These are phyloP conservation scores for Pseudogymnoascus sp. DNA, from an alignment of 2,329 filamentous ascomycete genomes.

Conservation along the genomic window DNA sequence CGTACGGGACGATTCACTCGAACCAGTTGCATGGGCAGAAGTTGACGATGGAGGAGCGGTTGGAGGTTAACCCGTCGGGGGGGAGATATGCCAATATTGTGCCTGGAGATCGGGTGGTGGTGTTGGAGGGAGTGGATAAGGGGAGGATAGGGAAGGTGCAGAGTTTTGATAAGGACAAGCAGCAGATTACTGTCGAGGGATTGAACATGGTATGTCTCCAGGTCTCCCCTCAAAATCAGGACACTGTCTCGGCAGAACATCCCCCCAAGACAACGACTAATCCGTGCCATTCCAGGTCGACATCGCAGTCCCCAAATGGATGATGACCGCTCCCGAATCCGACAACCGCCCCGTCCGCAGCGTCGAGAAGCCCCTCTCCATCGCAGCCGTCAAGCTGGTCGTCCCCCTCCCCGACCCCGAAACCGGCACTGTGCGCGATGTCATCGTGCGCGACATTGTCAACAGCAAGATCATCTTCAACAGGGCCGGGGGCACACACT, in stretches of 20 bases:
- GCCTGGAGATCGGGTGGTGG: constrained; percentile 68
- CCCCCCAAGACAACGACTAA: neutral
- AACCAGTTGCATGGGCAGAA: constrained; percentile 25
- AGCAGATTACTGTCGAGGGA: constrained; percentile 52
- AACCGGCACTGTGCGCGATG: constrained; percentile 60
- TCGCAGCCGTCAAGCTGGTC: constrained; percentile 72
- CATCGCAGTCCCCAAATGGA: constrained; percentile 33
- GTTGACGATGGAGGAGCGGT: constrained; percentile 13
- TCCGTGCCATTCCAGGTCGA: constrained; percentile 29
- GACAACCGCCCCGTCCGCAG: constrained; percentile 35
- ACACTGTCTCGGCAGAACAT: neutral
- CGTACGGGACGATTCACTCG: constrained; percentile 48
- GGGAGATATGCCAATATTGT: constrained; percentile 52
- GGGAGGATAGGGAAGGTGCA: constrained; percentile 73
- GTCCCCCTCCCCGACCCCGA: constrained; percentile 60
- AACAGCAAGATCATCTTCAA: constrained; percentile 42
- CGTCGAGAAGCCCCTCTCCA: constrained; percentile 49
- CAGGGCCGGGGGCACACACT: constrained; percentile 40
- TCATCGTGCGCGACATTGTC: constrained; percentile 65
- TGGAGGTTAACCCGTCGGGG: constrained; percentile 23
- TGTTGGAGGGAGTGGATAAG: constrained; percentile 69
- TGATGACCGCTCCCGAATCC: constrained; percentile 30
- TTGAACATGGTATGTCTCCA: constrained; percentile 50
- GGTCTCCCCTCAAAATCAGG: neutral
- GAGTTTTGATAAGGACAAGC: constrained; percentile 44